phyloP scores from a whole-genome alignment of 106 monocot species.

The Hemerocallis citrina region DNA sequence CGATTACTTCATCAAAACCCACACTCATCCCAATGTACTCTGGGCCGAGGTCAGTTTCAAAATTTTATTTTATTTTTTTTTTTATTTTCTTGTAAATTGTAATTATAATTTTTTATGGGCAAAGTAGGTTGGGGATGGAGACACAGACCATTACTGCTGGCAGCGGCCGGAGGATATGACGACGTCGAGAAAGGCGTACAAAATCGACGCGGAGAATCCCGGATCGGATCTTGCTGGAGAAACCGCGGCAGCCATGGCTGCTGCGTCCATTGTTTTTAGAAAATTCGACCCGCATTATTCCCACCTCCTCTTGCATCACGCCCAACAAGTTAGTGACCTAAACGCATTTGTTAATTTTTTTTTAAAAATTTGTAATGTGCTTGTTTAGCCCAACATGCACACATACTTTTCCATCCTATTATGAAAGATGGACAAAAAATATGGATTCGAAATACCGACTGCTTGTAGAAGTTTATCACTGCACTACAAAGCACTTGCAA shows the following conservation, averaged over 20 bases:
- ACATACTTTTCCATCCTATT: no score
- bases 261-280: conserved; percentile 25
- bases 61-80: neutral
- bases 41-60: conserved; percentile 9
- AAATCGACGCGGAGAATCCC: conserved; percentile 19
- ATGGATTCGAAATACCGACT: no score
- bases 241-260: conserved; percentile 38
- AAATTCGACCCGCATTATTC: conserved; percentile 28
- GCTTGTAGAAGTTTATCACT: no score
- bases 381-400: no score
- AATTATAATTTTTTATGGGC: neutral
- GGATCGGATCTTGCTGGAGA: conserved; percentile 37
- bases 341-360: no score
- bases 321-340: conserved; percentile 12
- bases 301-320: conserved; percentile 26
- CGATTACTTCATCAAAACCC: conserved; percentile 13
- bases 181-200: conserved; percentile 12
- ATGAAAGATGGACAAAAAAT: no score
- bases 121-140: conserved; percentile 14
- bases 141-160: conserved; percentile 19
- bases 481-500: no score
- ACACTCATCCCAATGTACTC: conserved; percentile 6
- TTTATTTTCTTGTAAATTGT: no score
- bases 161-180: conserved; percentile 25
- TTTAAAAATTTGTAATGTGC: no score